These are phyloP conservation scores for Mortierella sp. DNA, from an alignment of 371 early-diverging fungal genomes.

Conservation along the genomic window DNA sequence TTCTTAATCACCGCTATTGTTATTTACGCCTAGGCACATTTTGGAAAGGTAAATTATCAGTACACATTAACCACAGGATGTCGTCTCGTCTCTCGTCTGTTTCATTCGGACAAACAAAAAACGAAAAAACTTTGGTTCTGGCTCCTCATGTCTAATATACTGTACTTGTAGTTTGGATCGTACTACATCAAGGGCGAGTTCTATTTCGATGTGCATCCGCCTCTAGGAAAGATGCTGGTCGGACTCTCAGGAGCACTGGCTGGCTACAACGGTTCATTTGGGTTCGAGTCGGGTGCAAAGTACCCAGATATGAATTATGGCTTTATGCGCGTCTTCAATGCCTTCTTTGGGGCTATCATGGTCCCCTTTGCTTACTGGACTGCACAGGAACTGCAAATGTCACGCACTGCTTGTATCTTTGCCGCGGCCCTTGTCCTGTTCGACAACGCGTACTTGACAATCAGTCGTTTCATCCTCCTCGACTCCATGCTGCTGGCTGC, in stretches of 20 bases:
- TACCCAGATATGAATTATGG: conserved; percentile 95
- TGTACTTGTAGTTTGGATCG: conserved; percentile 82
- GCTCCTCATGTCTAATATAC: background rate
- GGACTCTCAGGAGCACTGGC: conserved; percentile 92
- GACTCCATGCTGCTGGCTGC: conserved; percentile 98
- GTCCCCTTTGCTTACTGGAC: conserved; percentile 96
- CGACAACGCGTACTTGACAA: conserved; percentile 89
- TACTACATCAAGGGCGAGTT: conserved; percentile 95
- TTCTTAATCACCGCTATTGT: conserved; percentile 31
- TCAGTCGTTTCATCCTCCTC: conserved; percentile 96
- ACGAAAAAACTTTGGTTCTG: too few relatives aligned
- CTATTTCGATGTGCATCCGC: conserved; percentile 99
- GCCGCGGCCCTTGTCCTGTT: conserved; percentile 85
- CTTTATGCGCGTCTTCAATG: conserved; percentile 94
- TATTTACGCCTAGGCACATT: conserved; percentile 86
- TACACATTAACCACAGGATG: background rate
- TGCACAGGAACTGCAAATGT: conserved; percentile 81
- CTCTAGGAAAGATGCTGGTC: conserved; percentile 98
- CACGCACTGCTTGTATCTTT: conserved; percentile 72
- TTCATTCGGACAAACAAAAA: too few relatives aligned
- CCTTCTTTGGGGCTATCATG: conserved; percentile 92
- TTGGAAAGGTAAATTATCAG: conserved; percentile 76
- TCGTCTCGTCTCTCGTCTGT: too few relatives aligned
- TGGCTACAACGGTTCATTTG: conserved; percentile 92
- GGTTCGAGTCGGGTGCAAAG: conserved; percentile 87